phyloP scores from a whole-genome alignment of 768 basidiomycete species.

The Pisolithus albus region DNA sequence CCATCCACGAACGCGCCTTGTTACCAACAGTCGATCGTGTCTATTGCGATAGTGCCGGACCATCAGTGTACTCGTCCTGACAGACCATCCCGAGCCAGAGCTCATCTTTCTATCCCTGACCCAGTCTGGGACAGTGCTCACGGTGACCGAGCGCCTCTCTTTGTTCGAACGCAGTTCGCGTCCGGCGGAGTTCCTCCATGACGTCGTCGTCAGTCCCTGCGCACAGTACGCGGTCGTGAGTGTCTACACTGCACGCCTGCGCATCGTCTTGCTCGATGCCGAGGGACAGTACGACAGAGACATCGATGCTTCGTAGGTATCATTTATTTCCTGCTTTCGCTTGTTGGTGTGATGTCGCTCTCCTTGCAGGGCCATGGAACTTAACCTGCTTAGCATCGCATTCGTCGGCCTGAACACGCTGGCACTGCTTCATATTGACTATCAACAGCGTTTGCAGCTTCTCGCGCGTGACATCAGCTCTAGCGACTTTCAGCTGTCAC shows the following conservation, averaged over 20 bases:
- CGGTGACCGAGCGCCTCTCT: constrained; percentile 38
- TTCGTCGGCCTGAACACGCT: constrained; percentile 55
- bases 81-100: constrained; percentile 72
- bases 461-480: constrained; percentile 50
- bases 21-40: background rate
- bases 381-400: constrained; percentile 60
- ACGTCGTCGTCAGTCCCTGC: constrained; percentile 58
- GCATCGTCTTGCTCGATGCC: constrained; percentile 46
- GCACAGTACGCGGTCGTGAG: constrained; percentile 56
- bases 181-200: constrained; percentile 64
- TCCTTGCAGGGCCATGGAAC: constrained; percentile 47
- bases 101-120: constrained; percentile 56
- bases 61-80: constrained; percentile 51
- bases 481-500: constrained; percentile 39
- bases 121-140: constrained; percentile 30
- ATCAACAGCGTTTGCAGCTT: constrained; percentile 54
- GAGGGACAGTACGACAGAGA: constrained; percentile 49
- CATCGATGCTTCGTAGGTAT: constrained; percentile 58
- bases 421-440: constrained; percentile 64
- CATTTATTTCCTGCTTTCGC: background rate
- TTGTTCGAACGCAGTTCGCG: constrained; percentile 54
- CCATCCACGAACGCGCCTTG: constrained; percentile 4
- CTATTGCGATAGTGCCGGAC: constrained; percentile 22
- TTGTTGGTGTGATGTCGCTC: constrained; percentile 1
- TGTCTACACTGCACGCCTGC: constrained; percentile 67